Conservation (phyloP, 352 stramenopile species). For the Pythium inflatum region DNA sequence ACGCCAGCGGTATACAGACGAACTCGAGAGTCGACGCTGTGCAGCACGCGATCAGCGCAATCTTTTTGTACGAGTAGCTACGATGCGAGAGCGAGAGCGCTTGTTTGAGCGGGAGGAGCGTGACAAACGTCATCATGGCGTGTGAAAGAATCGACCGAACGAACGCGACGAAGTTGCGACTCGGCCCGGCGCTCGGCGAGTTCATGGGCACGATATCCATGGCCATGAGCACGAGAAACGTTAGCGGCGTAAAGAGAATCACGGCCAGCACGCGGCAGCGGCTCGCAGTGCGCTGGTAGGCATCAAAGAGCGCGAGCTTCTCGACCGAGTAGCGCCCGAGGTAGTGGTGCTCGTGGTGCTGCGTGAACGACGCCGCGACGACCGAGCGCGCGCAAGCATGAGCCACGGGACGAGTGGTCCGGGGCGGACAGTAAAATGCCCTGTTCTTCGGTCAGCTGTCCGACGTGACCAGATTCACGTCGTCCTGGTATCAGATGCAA, state of each 20-base stretch:
- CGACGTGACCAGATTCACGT: too few species aligned
- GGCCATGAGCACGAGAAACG: slow-evolving; percentile 17
- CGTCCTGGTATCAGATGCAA: too few species aligned
- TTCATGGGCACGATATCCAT: slow-evolving; percentile 21
- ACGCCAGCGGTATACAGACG: slow-evolving; percentile 17
- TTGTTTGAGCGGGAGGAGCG: slow-evolving; percentile 22
- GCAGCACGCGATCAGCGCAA: slow-evolving; percentile 14
- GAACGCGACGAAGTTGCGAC: slow-evolving; percentile 12
- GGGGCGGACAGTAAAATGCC: too few species aligned
- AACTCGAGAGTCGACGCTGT: slow-evolving; percentile 3
- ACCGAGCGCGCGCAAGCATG: too few species aligned
- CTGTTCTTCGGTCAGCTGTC: too few species aligned
- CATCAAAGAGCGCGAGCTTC: slow-evolving; percentile 27
- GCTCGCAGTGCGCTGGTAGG: slow-evolving; percentile 14
- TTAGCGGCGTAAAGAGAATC: slow-evolving; percentile 11
- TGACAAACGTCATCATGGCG: slow-evolving; percentile 15
- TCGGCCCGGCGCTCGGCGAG: neutral
- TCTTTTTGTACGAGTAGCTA: slow-evolving; percentile 14
- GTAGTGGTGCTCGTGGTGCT: slow-evolving; percentile 17
- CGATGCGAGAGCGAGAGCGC: slow-evolving; percentile 19
- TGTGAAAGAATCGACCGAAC: slow-evolving; percentile 20
- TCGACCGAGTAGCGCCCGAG: slow-evolving; percentile 33
- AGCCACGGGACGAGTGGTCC: too few species aligned
- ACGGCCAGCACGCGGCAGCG: slow-evolving; percentile 14
- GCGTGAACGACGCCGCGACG: slow-evolving; percentile 5